phyloP scores from a whole-genome alignment of 352 stramenopile genomes.

The Phytophthora pinifolia region DNA sequence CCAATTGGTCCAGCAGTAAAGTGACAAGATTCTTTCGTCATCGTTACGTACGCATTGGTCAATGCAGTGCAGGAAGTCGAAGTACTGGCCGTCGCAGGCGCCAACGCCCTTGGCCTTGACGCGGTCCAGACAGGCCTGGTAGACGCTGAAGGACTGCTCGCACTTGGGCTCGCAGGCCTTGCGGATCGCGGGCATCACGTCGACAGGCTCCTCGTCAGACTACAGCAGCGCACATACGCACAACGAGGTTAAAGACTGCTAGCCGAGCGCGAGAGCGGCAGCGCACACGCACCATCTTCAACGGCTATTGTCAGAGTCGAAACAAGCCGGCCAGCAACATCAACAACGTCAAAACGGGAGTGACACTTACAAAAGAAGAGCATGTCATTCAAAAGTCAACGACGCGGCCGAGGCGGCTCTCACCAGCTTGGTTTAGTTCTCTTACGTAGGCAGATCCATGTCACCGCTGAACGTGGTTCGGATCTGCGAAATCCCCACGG shows the following conservation, averaged over 20 bases:
- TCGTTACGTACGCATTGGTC: constrained; percentile 91
- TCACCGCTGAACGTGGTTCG: too few relatives aligned
- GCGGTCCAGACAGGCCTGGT: constrained; percentile 91
- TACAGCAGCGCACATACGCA: constrained; percentile 16
- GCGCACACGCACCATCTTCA: constrained; percentile 30
- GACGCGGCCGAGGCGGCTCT: too few relatives aligned
- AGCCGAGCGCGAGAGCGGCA: not conserved
- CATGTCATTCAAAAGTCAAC: too few relatives aligned
- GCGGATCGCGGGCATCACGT: constrained; percentile 93
- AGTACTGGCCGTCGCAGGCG: constrained; percentile 95
- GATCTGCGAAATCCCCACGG: too few relatives aligned
- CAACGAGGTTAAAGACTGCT: not conserved
- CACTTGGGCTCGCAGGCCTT: constrained; percentile 93
- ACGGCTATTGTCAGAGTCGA: constrained; percentile 11
- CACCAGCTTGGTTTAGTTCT: too few relatives aligned
- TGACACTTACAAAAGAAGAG: too few relatives aligned
- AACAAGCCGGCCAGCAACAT: too few relatives aligned
- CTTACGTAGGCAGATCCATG: too few relatives aligned
- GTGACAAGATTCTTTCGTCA: too few relatives aligned
- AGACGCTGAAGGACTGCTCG: constrained; percentile 81
- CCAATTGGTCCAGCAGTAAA: not conserved
- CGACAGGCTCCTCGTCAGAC: constrained; percentile 90
- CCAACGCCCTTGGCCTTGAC: constrained; percentile 92
- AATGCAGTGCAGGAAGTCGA: constrained; percentile 94
- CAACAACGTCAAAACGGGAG: too few relatives aligned